These are phyloP conservation scores for Fusarium irregulare DNA, from an alignment of 2,329 filamentous ascomycete species.

Conservation along the genomic window DNA sequence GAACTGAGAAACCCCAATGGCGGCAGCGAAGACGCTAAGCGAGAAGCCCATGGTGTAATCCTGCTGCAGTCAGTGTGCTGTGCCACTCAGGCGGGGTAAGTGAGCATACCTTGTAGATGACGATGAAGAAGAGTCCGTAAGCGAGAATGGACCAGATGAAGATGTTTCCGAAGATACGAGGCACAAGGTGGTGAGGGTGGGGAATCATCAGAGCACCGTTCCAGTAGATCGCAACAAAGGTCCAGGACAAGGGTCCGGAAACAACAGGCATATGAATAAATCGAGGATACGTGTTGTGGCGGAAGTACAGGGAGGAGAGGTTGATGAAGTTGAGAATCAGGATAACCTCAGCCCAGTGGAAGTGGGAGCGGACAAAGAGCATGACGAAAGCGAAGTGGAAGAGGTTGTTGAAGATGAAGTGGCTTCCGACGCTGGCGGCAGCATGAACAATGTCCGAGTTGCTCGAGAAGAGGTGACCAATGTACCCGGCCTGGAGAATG, in stretches of 20 bases:
- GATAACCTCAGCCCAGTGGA: conserved; percentile 80
- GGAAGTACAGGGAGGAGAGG: conserved; percentile 81
- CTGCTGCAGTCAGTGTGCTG: conserved; percentile 48
- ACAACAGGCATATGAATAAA: conserved; percentile 82
- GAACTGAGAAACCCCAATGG: conserved; percentile 83
- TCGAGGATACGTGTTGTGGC: conserved; percentile 75
- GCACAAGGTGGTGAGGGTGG: conserved; percentile 72
- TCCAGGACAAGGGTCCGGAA: conserved; percentile 84
- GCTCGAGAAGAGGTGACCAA: conserved; percentile 79
- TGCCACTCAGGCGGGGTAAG: background rate
- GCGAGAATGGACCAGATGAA: conserved; percentile 87
- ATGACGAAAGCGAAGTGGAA: conserved; percentile 85
- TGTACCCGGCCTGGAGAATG: conserved; percentile 79
- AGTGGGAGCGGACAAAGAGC: conserved; percentile 82
- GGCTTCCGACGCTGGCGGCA: conserved; percentile 81
- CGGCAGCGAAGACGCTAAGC: conserved; percentile 77
- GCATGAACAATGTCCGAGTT: conserved; percentile 71
- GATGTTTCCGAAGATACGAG: conserved; percentile 85
- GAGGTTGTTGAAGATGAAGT: conserved; percentile 89
- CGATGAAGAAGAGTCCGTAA: conserved; percentile 81
- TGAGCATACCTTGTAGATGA: conserved; percentile 72
- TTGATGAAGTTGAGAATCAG: conserved; percentile 86
- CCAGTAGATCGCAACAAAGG: conserved; percentile 88
- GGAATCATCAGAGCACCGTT: conserved; percentile 85
- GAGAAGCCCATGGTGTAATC: conserved; percentile 83